Evolutionary conservation across 2,329 filamentous ascomycete species (phyloP), one percentile per base, ranked within the genome.

Genomic region (Fusarium virguliforme): DNA sequence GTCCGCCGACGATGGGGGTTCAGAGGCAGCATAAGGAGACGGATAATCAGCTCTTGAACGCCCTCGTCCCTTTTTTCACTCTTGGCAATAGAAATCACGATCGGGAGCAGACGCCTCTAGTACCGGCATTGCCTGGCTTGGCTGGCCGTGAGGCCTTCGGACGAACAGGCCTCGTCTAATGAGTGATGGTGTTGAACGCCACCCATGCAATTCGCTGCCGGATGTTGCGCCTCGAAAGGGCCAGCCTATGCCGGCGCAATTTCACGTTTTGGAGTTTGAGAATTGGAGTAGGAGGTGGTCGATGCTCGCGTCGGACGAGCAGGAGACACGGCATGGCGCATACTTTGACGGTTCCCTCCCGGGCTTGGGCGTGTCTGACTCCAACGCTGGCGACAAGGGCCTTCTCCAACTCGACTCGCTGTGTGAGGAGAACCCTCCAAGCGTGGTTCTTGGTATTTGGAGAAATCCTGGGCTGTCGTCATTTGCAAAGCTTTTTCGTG

Each of bases 331-430:
- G 32, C 48, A 54, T 43, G 58, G 46, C 28, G 37, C 22, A 35
- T 22, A 32, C 57, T 60, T 34, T 60, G 43, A 60, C 35, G n/a
- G 26, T 35, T 46, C 53, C 38, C 37, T 54, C n/a, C 22, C 26
- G 50, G 30, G 32, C 15, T 54, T 38, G 24, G 32, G 8, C 18
- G 18, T 37, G 51, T 26, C 22, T 26, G 51, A 54, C 51, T 34
- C 51, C 34, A 9, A 40, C 8, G 24, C 26, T 40, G n/a, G 51
- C 54, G 58, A 56, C 38, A 32, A 60, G 35, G 22, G 53, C 15
- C 22, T 64, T 75, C 73, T 75, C 73, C 73, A 75, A 75, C 53
- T 70, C 22, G 28, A 18, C 18, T 13, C 43, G 2, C 18, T 18
- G 18, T 18, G 41, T 72, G 70, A 72, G 70, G 69, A 72, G 70